These are phyloP conservation scores for Metschnikowia cubensis DNA, from an alignment of 805 yeast genomes.

Conservation along the genomic window DNA sequence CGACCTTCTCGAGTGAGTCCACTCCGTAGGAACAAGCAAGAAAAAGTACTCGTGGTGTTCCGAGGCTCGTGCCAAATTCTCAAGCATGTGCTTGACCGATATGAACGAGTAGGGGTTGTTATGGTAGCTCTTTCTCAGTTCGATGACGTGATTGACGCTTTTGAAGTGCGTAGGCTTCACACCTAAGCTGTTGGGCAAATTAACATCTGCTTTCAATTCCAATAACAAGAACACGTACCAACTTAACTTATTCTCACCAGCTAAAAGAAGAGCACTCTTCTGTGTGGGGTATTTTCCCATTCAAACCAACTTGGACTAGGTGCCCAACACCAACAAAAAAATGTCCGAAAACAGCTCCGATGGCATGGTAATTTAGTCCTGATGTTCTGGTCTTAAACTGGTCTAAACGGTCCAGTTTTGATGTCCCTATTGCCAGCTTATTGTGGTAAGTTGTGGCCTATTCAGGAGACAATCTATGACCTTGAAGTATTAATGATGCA, in stretches of 20 bases:
- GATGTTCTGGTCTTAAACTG: too few relatives aligned
- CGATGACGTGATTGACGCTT: slow-evolving; percentile 42
- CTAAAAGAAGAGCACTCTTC: slow-evolving; percentile 37
- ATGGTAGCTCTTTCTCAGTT: slow-evolving; percentile 13
- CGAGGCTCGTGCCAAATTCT: slow-evolving; percentile 7
- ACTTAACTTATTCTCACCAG: slow-evolving; percentile 35
- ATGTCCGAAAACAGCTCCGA: too few relatives aligned
- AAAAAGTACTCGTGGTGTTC: slow-evolving; percentile 27
- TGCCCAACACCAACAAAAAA: too few relatives aligned
- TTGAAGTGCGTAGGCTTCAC: slow-evolving; percentile 86
- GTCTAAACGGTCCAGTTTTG: too few relatives aligned
- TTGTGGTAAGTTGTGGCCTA: too few relatives aligned
- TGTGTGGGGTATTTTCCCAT: too few relatives aligned
- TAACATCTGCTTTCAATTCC: slow-evolving; percentile 46
- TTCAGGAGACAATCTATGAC: too few relatives aligned
- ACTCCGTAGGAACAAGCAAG: slow-evolving; percentile 32
- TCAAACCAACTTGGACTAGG: too few relatives aligned
- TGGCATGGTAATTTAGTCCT: too few relatives aligned
- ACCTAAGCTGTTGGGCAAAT: slow-evolving; percentile 78
- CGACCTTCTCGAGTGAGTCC: slow-evolving; percentile 28
- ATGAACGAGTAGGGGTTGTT: slow-evolving; percentile 10
- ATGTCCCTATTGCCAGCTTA: too few relatives aligned
- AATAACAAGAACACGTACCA: slow-evolving; percentile 37
- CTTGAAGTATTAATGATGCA: too few relatives aligned
- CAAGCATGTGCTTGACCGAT: slow-evolving; percentile 10